Evolutionary conservation across 2,329 filamentous ascomycete genomes (phyloP), one percentile per base, ranked within the genome.

Genomic region (Beauveria bassiana): DNA sequence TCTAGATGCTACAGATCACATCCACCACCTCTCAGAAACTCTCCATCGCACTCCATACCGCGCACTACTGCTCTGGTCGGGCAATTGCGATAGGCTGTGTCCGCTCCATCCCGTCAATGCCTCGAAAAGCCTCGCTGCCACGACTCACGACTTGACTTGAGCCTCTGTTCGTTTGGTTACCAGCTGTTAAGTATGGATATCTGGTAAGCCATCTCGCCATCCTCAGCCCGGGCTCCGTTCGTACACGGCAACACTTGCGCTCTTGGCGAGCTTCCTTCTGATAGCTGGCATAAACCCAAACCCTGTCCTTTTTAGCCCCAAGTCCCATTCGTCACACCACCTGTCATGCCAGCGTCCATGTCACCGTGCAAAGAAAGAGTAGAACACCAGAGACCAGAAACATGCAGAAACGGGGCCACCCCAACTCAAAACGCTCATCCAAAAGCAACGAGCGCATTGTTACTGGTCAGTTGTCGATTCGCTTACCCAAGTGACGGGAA

Each of bases 401-500:
- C 40, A 56, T 28, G 20, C 26, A 24, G 24, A 24, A 40, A 45
- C 38, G n/a, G 42, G 43, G 31, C 24, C 28, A 22, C 20, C 46
- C 10, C 47, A 54, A 20, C 38, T 40, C 12, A 22, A 47, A 53
- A 55, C 59, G 59, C 50, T 55, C 50, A 47, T 22, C 26, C 50
- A 61, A 46, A 61, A 54, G 59, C 59, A 54, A 46, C 6, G 26
- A 53, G 26, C 57, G 45, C 24, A 54, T 60, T 57, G 43, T 57
- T n/a, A 40, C n/a, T 47, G 54, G 34, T 38, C 34, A 38, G 34
- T 14, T 38, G 42, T 7, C 20, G 28, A 45, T 49, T 31, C 54
- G 54, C 43, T 38, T 38, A 38, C 34, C 34, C 34, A 38, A 14
- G 43, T 47, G 54, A 43, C 43, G 18, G 47, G 31, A 47, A 22